Conservation (phyloP, 768 basidiomycete species). For the Lactarius hatsudake region DNA sequence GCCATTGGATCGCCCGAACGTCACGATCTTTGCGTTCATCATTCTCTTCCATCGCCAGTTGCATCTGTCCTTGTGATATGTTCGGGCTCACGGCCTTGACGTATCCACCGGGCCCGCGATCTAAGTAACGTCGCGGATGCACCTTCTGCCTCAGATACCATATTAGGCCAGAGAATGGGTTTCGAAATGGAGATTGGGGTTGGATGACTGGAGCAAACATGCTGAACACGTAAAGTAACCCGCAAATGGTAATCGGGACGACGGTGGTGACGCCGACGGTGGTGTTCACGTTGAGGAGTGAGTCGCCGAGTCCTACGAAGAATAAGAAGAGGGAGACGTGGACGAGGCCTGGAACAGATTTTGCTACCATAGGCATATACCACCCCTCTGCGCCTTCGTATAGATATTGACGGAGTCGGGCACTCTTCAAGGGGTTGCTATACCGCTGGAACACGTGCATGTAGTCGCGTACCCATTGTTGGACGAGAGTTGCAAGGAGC, state of each 20-base stretch:
- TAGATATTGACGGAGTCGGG: conserved; percentile 40
- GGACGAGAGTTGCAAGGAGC: no score
- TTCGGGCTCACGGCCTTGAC: background rate
- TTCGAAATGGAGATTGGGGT: conserved; percentile 12
- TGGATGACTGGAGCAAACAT: conserved; percentile 6
- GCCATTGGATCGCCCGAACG: background rate
- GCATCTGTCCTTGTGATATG: background rate
- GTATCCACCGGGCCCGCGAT: background rate
- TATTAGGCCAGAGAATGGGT: conserved; percentile 10
- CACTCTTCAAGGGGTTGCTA: conserved; percentile 35
- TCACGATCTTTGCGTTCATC: conserved; percentile 3
- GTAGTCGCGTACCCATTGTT: conserved; percentile 33
- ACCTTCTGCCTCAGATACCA: conserved; percentile 12
- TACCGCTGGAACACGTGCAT: conserved; percentile 31
- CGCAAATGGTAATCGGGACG: conserved; percentile 13
- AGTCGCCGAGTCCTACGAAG: conserved; percentile 47
- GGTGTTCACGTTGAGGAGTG: conserved; percentile 36
- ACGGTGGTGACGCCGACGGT: conserved; percentile 11
- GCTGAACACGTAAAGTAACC: conserved; percentile 15
- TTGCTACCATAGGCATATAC: conserved; percentile 41
- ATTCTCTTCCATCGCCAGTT: conserved; percentile 2
- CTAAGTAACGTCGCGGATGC: background rate
- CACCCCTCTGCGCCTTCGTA: conserved; percentile 41
- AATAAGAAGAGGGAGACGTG: conserved; percentile 50
- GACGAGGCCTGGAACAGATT: conserved; percentile 45